Evolutionary conservation across 768 basidiomycete genomes (phyloP).

Genomic region (Pleurotus tuber-regium): DNA sequence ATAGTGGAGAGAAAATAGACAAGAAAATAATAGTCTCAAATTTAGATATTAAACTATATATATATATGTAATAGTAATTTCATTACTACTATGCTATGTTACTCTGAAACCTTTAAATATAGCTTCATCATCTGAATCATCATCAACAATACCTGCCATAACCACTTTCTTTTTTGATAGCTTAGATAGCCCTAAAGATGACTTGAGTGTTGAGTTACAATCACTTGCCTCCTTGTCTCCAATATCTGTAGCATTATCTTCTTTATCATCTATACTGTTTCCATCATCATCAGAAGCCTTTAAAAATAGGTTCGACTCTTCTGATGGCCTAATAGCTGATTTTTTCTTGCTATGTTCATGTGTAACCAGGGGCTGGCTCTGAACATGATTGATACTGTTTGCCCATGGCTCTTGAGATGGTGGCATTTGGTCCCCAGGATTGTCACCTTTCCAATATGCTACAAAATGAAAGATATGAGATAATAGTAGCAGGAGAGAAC

Average conservation of each 20-base stretch:
- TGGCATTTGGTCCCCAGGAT: no score
- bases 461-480: constrained; percentile 2
- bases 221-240: constrained; percentile 27
- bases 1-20: no score
- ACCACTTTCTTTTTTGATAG: constrained; percentile 24
- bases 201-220: constrained; percentile 18
- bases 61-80: no score
- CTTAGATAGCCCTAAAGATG: constrained; percentile 21
- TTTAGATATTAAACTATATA: no score
- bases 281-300: constrained; percentile 14
- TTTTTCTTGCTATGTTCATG: constrained; percentile 45
- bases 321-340: constrained; percentile 13
- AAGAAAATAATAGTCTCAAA: no score
- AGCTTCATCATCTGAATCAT: constrained; percentile 70
- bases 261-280: constrained; percentile 23
- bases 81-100: no score
- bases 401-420: no score
- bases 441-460: constrained; percentile 60
- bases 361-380: constrained; percentile 46
- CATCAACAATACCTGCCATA: constrained; percentile 45
- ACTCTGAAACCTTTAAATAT: constrained; percentile 65
- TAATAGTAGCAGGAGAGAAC: constrained; percentile 7
- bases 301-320: constrained; percentile 21
- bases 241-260: constrained; percentile 13
- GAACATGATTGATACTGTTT: constrained; percentile 20